Evolutionary conservation across 768 basidiomycete genomes (phyloP), one percentile per base, ranked within the genome.

Genomic region (Tylopilus balloui): DNA sequence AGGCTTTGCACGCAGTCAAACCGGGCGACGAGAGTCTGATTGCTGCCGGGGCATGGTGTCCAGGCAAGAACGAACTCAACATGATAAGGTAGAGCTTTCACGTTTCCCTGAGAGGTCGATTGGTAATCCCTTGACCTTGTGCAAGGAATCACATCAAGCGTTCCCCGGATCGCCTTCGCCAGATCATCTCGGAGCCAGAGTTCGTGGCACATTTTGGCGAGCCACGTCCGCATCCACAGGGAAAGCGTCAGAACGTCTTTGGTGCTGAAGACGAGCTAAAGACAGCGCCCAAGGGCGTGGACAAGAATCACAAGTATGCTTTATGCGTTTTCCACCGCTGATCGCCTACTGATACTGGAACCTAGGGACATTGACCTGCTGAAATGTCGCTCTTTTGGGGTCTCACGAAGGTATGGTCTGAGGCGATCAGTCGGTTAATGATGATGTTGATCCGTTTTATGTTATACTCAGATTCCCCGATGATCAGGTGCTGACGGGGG

Each of bases 201-300:
- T 98, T 99, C 58, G 85, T 87, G 31, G 66, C 76, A 39, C 71
- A 81, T 53, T 97, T 95, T 57, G 95, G 92, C 1, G 71, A 80
- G 45, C 74, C 91, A 0, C 72, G 69, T 42, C 82, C 81, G 1
- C 72, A 79, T 54, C 72, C 79, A 14, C 75, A 84, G 47, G 86
- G 88, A 15, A 68, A 72, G 47, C 70, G 83, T 43, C 77, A 78
- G 61, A 95, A 77, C 60, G 80, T 99, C 2, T 99, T 94, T 65
- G 94, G 95, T 0, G 64, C 68, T 48, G 91, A 94, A 2, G 93
- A 92, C 57, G 85, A 92, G 62, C 71, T 96, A 25, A 97, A 96
- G 71, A 82, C 81, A 0, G 90, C 92, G 6, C 94, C 94, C 1
- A 97, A 96, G 61, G 94, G 92, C 0, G 70, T 95, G 9, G 79